Percentiles rank a stretch among this genome's conserved stretches.
Conservation (phyloP, 208 protist species). For the Acanthamoeba culbertsoni region DNA sequence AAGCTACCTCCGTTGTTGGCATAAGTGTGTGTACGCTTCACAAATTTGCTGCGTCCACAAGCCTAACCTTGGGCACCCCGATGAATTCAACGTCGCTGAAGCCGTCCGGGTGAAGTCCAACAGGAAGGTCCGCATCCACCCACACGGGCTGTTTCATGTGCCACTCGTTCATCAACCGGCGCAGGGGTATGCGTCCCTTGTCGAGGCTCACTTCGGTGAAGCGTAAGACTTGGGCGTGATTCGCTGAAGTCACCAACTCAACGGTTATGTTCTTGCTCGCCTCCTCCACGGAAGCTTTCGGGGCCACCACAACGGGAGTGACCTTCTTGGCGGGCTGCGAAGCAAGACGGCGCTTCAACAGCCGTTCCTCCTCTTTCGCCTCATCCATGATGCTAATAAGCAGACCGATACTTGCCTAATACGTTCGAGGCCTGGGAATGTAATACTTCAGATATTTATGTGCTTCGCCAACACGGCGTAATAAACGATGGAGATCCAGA, state of each 20-base stretch:
- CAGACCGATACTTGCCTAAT: too few relatives aligned
- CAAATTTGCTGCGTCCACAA: background rate
- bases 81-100: constrained; percentile 3
- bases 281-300: background rate
- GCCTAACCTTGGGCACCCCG: background rate
- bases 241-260: background rate
- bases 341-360: background rate
- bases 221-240: constrained; percentile 20
- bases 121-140: background rate
- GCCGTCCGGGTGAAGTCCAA: background rate
- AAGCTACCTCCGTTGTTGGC: too few relatives aligned
- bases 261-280: background rate
- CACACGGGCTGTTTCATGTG: background rate
- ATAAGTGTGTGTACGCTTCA: background rate
- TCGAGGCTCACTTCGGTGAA: background rate
- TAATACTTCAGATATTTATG: too few relatives aligned
- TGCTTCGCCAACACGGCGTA: too few relatives aligned
- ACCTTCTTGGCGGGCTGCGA: background rate
- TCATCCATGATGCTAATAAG: background rate
- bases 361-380: background rate
- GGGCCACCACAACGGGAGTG: background rate
- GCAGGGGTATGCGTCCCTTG: constrained; percentile 3
- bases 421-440: too few relatives aligned
- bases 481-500: background rate
- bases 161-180: background rate